These are phyloP conservation scores for Babesia sp. DNA, from an alignment of 169 alveolate genomes.

Conservation along the genomic window DNA sequence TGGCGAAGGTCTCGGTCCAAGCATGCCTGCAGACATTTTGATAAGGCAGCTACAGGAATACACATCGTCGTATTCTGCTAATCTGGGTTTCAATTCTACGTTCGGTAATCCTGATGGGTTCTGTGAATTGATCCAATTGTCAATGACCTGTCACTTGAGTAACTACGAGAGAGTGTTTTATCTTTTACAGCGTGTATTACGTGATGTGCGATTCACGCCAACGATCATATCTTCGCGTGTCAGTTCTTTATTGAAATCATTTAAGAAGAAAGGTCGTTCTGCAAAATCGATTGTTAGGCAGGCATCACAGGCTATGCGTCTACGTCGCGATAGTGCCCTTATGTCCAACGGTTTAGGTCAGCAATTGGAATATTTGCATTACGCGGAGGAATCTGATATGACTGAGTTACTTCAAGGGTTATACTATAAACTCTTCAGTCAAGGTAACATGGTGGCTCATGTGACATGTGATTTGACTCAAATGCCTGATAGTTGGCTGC, in stretches of 20 bases:
- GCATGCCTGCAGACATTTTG: conserved; percentile 56
- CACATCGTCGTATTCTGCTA: conserved; percentile 67
- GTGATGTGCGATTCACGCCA: conserved; percentile 34
- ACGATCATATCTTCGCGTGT: conserved; percentile 35
- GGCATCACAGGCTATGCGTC: conserved; percentile 25
- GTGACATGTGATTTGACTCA: conserved; percentile 29
- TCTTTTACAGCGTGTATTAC: conserved; percentile 52
- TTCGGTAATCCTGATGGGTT: conserved; percentile 49
- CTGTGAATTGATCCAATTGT: conserved; percentile 44
- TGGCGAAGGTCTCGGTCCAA: conserved; percentile 14
- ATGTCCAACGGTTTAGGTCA: conserved; percentile 54
- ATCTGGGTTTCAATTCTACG: conserved; percentile 60
- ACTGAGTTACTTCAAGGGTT: conserved; percentile 8
- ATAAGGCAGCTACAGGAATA: conserved; percentile 53
- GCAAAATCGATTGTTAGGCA: conserved; percentile 45
- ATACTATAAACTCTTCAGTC: conserved; percentile 34
- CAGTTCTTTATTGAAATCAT: conserved; percentile 32
- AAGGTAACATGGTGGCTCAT: conserved; percentile 47
- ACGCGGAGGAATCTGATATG: background rate
- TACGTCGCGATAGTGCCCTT: conserved; percentile 11
- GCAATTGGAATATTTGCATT: conserved; percentile 31
- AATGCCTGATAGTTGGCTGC: conserved; percentile 33
- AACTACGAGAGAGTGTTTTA: conserved; percentile 43
- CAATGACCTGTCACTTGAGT: conserved; percentile 59
- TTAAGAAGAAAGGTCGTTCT: conserved; percentile 54